Percentiles rank a stretch among this genome's conserved stretches.
phyloP scores from a whole-genome alignment of 352 stramenopile species.

The Phytophthora citrophthora region DNA sequence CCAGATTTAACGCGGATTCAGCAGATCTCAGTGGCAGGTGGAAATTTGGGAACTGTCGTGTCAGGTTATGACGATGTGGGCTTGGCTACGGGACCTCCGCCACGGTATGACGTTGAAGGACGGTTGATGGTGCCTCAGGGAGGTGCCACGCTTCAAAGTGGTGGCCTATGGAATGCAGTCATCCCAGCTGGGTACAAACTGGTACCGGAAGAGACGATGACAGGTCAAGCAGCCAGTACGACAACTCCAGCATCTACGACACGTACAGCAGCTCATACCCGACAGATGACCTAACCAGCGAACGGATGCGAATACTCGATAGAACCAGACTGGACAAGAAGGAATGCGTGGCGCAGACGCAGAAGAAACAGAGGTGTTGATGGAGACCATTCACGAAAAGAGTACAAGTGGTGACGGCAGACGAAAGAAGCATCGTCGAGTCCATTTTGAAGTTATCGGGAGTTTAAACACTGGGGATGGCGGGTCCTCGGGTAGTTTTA shows the following conservation, averaged over 20 bases:
- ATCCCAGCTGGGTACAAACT: slow-evolving; percentile 2
- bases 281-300: neutral
- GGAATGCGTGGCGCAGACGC: no score
- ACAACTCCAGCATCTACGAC: no score
- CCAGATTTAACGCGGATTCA: no score
- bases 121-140: neutral
- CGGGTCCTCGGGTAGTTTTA: no score
- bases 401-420: no score
- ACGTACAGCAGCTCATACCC: neutral
- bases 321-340: no score
- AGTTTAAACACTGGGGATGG: no score
- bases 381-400: no score
- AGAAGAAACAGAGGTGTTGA: no score
- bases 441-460: no score
- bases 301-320: neutral
- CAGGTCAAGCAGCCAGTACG: neutral
- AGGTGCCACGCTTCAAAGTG: neutral
- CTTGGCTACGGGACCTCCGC: neutral
- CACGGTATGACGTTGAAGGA: slow-evolving; percentile 4
- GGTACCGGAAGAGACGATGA: neutral
- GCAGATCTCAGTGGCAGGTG: neutral
- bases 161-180: slow-evolving; percentile 1
- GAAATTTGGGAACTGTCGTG: no score
- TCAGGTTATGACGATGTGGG: neutral
- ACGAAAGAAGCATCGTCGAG: no score